Conservation (phyloP, 805 yeast genomes). For the Pichia kluyveri region DNA sequence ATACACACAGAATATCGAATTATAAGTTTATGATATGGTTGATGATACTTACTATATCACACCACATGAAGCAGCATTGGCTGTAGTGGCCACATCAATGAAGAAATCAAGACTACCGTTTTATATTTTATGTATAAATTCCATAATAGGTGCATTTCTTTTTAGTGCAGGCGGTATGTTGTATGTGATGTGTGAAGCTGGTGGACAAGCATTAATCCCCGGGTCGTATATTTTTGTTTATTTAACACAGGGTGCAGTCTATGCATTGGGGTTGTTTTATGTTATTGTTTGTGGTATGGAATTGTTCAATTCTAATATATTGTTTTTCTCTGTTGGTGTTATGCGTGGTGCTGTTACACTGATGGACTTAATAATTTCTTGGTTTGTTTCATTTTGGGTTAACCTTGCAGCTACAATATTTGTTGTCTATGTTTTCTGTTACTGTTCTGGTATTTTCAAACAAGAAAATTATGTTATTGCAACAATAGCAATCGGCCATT, state of each 20-base stretch:
- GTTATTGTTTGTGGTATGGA: constrained; percentile 73
- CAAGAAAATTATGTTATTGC: constrained; percentile 36
- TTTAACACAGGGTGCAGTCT: constrained; percentile 51
- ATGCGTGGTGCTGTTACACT: constrained; percentile 62
- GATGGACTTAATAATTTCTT: constrained; percentile 53
- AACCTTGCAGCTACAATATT: constrained; percentile 59
- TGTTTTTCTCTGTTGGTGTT: constrained; percentile 62
- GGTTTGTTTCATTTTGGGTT: constrained; percentile 59
- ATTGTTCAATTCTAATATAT: constrained; percentile 62
- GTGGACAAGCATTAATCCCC: constrained; percentile 28
- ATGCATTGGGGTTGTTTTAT: constrained; percentile 65
- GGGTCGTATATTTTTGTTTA: constrained; percentile 45
- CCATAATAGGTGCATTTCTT: constrained; percentile 60
- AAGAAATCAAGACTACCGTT: constrained; percentile 63
- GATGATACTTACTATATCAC: constrained; percentile 53
- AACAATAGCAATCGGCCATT: constrained; percentile 36
- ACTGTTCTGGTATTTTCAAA: constrained; percentile 42
- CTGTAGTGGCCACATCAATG: constrained; percentile 80
- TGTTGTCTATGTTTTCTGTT: constrained; percentile 55
- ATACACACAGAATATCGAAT: too few species aligned
- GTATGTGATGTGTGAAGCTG: constrained; percentile 45
- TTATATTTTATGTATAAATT: constrained; percentile 52
- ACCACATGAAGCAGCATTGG: constrained; percentile 75
- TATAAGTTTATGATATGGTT: constrained; percentile 17
- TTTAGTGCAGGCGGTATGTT: constrained; percentile 72